Base-by-base conservation (phyloP, 225 moss, liverwort and hornwort species). In the Straminergon stramineum region DNA sequence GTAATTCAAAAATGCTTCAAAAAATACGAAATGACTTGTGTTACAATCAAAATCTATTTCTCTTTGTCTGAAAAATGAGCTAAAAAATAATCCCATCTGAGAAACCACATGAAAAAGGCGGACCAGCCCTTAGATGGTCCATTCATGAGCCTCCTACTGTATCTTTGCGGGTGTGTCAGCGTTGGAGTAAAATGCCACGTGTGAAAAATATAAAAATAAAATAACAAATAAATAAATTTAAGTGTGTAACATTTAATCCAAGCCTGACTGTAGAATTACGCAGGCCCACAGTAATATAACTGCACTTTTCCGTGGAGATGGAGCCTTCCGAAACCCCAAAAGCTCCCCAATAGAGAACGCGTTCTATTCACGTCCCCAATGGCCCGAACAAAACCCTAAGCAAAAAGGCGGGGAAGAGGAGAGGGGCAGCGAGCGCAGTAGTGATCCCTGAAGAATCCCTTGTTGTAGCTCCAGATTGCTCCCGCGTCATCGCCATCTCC, bases 351-450 rank as follows among this genome's bases (percentile, higher is more conserved):
- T 20, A 4, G 65, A 28, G 79, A 84, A 87, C 82, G 79, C 56
- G 80, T 63, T 6, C 64, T 30, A 83, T 10, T 37, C 27, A 75
- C 28, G 91, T 88, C 85, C 88, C 67, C 75, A 64, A 14, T 13
- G 39, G 10, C 9, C 67, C 21, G 63, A 85, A 82, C 75, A 85
- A 88, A 88, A 85, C 91, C 88, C 88, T 91, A 91, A 79, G 85
- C 62, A 48, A 79, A 91, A 79, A 74, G 85, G 88, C 84, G 85
- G 88, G 91, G 85, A 56, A 67, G 63, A 52, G 32, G 45, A 67
- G 63, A 41, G 32, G 45, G 58, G 75, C 82, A 75, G 75, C 21
- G 48, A 51, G 82, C 18, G 31, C 51, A 63, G 41, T 32, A 53
- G 56, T 18, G 39, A 34, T 19, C 8, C 34, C 10, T 28, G 62